These are phyloP conservation scores for Leccinum imitatum DNA, from an alignment of 768 basidiomycete species.

Conservation along the genomic window DNA sequence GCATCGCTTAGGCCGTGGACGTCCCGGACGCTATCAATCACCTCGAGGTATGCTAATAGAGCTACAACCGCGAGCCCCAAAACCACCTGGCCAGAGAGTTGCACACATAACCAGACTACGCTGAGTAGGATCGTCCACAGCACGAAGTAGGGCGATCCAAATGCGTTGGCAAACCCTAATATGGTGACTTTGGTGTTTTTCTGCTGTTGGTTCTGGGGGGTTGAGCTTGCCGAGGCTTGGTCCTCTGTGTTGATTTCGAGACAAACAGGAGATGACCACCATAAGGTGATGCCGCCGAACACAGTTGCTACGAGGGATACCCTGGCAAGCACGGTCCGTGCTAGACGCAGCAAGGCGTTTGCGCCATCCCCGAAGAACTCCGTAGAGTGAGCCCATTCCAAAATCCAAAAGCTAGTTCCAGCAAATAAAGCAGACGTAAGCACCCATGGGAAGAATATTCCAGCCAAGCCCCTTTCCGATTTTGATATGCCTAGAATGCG, in stretches of 20 bases:
- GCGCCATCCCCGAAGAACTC: conserved; percentile 42
- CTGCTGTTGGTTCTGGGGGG: conserved; percentile 22
- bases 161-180: conserved; percentile 87
- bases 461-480: conserved; percentile 74
- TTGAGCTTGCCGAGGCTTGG: conserved; percentile 10
- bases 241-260: conserved; percentile 52
- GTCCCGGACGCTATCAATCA: conserved; percentile 81
- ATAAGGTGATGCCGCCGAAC: conserved; percentile 57
- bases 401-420: conserved; percentile 69
- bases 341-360: conserved; percentile 44
- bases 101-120: conserved; percentile 54
- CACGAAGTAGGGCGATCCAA: conserved; percentile 82
- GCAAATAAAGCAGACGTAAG: conserved; percentile 58
- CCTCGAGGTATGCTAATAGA: conserved; percentile 74
- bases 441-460: conserved; percentile 57
- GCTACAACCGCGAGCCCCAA: conserved; percentile 64
- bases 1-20: conserved; percentile 51
- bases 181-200: conserved; percentile 52
- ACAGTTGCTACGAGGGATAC: conserved; percentile 47
- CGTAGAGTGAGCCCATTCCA: conserved; percentile 76
- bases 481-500: conserved; percentile 63
- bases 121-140: conserved; percentile 72
- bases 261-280: conserved; percentile 76
- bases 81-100: conserved; percentile 81
- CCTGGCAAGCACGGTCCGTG: conserved; percentile 64